Evolutionary conservation across 176 grass and related monocot species (phyloP).

Genomic region (Dendrocalamus sinicus): DNA sequence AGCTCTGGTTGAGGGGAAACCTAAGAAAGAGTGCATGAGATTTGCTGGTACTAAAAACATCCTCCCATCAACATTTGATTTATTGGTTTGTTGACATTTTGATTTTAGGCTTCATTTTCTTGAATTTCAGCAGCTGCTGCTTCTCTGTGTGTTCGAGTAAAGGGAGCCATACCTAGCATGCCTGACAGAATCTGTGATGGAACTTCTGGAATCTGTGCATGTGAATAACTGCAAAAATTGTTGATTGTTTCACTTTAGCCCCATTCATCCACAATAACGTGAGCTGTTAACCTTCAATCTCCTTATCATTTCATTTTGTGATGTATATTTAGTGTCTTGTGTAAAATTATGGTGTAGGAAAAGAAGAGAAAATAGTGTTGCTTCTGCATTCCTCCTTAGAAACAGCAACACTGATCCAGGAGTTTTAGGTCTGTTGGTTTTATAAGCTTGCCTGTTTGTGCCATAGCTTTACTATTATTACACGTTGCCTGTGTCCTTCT

Average conservation of each 20-base stretch:
- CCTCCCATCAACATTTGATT: not conserved
- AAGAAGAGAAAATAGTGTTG: constrained; percentile 5
- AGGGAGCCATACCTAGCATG: constrained; percentile 96
- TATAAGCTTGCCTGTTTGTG: constrained; percentile 4
- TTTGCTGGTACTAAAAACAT: constrained; percentile 73
- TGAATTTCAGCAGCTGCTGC: constrained; percentile 81
- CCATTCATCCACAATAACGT: constrained; percentile 46
- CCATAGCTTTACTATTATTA: not conserved
- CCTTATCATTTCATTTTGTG: not conserved
- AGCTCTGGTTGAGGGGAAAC: constrained; percentile 81
- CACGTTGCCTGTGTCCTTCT: not conserved
- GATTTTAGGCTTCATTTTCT: constrained; percentile 29
- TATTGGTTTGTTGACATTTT: not conserved
- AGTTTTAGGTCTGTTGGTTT: not conserved
- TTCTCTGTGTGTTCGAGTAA: constrained; percentile 81
- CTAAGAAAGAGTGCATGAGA: constrained; percentile 82
- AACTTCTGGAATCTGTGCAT: constrained; percentile 65
- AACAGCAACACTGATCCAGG: constrained; percentile 11
- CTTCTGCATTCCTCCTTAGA: not conserved
- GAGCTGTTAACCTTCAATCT: constrained; percentile 30
- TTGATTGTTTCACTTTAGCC: not conserved
- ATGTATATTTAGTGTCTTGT: not conserved
- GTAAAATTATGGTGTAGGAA: constrained; percentile 7
- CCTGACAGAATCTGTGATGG: constrained; percentile 70
- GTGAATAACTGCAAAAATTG: constrained; percentile 9